Evolutionary conservation across 176 grass and related monocot genomes (phyloP), one percentile per base, ranked within the genome.

Genomic region (Miscanthus lutarioriparius): DNA sequence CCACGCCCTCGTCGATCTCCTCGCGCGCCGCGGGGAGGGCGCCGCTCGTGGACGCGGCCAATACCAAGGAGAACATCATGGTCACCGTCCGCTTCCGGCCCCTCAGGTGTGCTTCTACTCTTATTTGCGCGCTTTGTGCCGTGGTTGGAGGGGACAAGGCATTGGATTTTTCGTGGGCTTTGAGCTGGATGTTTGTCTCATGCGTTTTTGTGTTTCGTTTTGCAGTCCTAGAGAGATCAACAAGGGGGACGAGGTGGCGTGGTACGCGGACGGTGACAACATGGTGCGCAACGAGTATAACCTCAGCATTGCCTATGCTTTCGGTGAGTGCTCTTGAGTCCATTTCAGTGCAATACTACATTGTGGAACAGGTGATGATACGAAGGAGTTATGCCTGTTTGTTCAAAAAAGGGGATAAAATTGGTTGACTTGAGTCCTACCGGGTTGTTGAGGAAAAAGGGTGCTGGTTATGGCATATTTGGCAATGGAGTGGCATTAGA

Each of bases 71-170:
- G 91, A 98, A 93, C 72, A 90, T 98, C 79, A 93, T 92, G 86
- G 95, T 98, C 53, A 98, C 95, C 41, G 95, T 98, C 66, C 92
- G 95, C 84, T 98, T 98, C 85, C 93, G 95, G 65, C 95, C 95
- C 65, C 92, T 98, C 39, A 98, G 89, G 95, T 98, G 76, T 37
- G 65, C 27, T 25, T 77, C 70, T 41, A 43, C n/a, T 74, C 69
- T 25, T 49, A 36, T 36, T 36, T 36, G 35, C 41, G 35, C 49
- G 27, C 39, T 71, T 62, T 66, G 10, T 81, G 76, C 62, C 35
- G 8, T 25, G 13, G 0, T 53, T 61, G 20, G 32, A 75, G 36
- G 83, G 5, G 32, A 19, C 63, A 64, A 9, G 40, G 41, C 16
- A 22, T 86, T 59, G 27, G 20, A 16, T 19, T 69, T 69, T 82